Evolutionary conservation across 2,329 filamentous ascomycete species (phyloP).

Genomic region (Colletotrichum acutatum): DNA sequence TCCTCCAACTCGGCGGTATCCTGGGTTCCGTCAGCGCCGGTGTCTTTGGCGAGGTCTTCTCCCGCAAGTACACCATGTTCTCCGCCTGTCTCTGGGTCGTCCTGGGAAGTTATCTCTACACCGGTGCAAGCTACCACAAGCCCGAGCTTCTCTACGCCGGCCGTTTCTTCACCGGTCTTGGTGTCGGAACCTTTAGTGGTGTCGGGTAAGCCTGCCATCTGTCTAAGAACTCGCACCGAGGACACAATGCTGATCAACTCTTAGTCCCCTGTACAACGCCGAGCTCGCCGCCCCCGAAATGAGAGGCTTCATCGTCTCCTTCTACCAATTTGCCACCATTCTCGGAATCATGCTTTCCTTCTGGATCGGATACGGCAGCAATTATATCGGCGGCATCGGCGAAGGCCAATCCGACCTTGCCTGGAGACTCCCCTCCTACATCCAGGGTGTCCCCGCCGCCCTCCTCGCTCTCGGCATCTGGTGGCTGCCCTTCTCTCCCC

Average conservation of each 20-base stretch:
- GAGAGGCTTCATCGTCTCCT: constrained; percentile 72
- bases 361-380: constrained; percentile 58
- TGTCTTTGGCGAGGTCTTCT: constrained; percentile 60
- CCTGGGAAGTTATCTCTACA: constrained; percentile 56
- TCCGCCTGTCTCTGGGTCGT: constrained; percentile 58
- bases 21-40: constrained; percentile 59
- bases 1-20: constrained; percentile 62
- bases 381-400: constrained; percentile 59
- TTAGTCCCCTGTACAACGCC: constrained; percentile 58
- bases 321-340: constrained; percentile 73
- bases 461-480: constrained; percentile 48
- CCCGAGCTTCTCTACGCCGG: constrained; percentile 58
- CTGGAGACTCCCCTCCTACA: constrained; percentile 57
- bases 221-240: rapidly evolving
- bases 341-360: constrained; percentile 65
- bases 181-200: constrained; percentile 59
- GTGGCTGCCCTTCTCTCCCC: constrained; percentile 52
- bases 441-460: constrained; percentile 54
- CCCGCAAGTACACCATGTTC: constrained; percentile 64
- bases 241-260: neutral
- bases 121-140: constrained; percentile 52
- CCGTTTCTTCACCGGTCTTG: constrained; percentile 60
- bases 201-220: constrained; percentile 42
- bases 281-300: constrained; percentile 71
- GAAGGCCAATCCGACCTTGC: constrained; percentile 53